Conservation (phyloP, 75 land plant species). For the Pinus tabuliformis region DNA sequence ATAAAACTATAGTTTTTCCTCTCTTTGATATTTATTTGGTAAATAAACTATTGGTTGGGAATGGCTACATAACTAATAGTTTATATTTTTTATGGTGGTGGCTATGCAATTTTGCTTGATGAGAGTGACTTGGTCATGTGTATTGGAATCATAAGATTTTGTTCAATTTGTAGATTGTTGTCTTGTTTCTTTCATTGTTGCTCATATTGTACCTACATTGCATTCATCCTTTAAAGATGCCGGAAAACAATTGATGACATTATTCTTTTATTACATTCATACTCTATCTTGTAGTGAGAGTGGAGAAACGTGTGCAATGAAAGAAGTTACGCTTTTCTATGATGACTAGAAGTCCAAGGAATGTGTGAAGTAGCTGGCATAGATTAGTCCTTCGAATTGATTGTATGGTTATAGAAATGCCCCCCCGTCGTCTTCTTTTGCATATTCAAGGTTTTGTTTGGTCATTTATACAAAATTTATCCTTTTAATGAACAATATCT, state of each 20-base stretch:
- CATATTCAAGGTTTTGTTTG: neutral
- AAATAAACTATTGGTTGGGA: too few species aligned
- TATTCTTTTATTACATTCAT: neutral
- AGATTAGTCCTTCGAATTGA: conserved; percentile 30
- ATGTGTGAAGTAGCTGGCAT: conserved; percentile 76
- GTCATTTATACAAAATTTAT: neutral
- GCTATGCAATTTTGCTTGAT: too few species aligned
- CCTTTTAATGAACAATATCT: neutral
- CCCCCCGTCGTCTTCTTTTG: neutral
- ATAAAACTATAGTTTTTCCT: too few species aligned
- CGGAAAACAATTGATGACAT: neutral
- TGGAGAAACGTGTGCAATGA: conserved; percentile 96
- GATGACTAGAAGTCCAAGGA: conserved; percentile 88
- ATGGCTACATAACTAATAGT: too few species aligned
- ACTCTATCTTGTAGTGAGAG: conserved; percentile 56
- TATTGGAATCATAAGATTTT: neutral
- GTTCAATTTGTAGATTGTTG: neutral
- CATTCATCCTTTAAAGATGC: neutral
- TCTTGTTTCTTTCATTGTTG: neutral
- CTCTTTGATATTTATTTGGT: too few species aligned
- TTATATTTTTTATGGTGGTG: too few species aligned
- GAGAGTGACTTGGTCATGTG: too few species aligned
- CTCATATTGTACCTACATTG: neutral
- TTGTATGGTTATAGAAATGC: neutral
- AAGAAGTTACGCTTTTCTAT: conserved; percentile 73